phyloP scores from a whole-genome alignment of 805 yeast species.

The Kodamaea lidongshanica region DNA sequence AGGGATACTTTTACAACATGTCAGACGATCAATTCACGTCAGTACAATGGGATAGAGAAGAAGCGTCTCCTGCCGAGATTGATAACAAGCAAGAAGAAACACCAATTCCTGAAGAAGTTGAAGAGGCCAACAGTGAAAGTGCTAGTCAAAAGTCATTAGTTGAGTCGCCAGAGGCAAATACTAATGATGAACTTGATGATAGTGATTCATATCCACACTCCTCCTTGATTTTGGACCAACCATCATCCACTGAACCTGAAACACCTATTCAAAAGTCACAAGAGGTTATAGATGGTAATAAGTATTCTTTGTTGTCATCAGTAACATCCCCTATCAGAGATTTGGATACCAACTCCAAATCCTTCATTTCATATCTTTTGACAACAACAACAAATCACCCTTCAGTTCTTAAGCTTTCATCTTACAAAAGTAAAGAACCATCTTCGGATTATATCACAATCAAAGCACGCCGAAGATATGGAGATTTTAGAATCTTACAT shows the following conservation, averaged over 20 bases:
- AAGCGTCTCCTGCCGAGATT: conserved; percentile 10
- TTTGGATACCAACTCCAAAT: conserved; percentile 61
- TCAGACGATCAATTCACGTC: conserved; percentile 50
- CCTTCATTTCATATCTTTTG: conserved; percentile 68
- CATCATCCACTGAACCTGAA: background rate
- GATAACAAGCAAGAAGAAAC: background rate
- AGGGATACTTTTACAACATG: conserved; percentile 12
- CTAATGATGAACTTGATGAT: conserved; percentile 7
- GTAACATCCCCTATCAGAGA: conserved; percentile 65
- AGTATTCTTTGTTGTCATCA: conserved; percentile 14
- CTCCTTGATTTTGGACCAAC: too few species aligned
- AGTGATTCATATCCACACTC: conserved; percentile 1
- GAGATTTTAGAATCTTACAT: conserved; percentile 77
- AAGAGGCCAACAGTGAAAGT: conserved; percentile 1
- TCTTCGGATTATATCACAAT: conserved; percentile 22
- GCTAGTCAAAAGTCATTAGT: too few species aligned
- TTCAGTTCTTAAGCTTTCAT: conserved; percentile 34
- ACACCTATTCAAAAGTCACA: background rate
- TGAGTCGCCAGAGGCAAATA: conserved; percentile 2
- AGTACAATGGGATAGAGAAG: conserved; percentile 52
- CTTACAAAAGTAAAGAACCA: conserved; percentile 9
- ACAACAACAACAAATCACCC: conserved; percentile 62
- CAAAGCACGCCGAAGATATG: conserved; percentile 70
- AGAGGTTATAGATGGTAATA: background rate
- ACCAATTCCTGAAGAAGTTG: conserved; percentile 5